phyloP scores from a whole-genome alignment of 1,284 basidiomycete species.

The Sporisorium graminicola region DNA sequence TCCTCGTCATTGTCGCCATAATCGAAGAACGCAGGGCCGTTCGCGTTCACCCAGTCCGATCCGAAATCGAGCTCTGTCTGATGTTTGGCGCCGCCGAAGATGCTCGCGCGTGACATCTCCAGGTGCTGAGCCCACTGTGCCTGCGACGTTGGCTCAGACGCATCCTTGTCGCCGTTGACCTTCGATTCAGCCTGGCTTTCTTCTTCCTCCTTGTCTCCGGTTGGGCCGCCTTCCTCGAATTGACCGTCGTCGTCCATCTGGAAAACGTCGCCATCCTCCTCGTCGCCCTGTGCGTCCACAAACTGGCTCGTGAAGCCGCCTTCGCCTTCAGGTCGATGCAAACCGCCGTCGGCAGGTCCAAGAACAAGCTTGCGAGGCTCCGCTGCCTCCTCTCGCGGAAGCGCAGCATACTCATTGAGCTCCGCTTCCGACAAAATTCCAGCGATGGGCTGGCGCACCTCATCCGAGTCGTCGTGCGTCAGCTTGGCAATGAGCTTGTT shows the following conservation, averaged over 20 bases:
- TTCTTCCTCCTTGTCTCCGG: slow-evolving; percentile 3
- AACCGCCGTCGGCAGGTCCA: slow-evolving; percentile 63
- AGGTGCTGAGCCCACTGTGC: slow-evolving; percentile 41
- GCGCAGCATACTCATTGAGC: slow-evolving; percentile 8
- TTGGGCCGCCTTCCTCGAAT: slow-evolving; percentile 1
- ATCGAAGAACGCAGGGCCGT: slow-evolving; percentile 47
- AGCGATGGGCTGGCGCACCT: slow-evolving; percentile 57
- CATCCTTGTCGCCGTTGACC: slow-evolving; percentile 8
- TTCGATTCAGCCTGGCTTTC: slow-evolving; percentile 10
- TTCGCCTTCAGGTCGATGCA: slow-evolving; percentile 43
- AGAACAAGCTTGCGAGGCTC: slow-evolving; percentile 51
- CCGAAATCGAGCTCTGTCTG: slow-evolving; percentile 29
- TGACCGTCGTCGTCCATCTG: slow-evolving; percentile 45
- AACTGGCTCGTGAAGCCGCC: slow-evolving; percentile 34
- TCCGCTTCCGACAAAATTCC: slow-evolving; percentile 42
- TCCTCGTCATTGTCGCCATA: slow-evolving; percentile 39
- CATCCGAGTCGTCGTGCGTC: slow-evolving; percentile 45
- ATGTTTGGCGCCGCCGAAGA: slow-evolving; percentile 34
- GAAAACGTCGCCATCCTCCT: slow-evolving; percentile 35
- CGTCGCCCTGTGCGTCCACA: slow-evolving; percentile 32
- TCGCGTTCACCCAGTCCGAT: slow-evolving; percentile 37
- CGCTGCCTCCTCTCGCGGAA: background rate
- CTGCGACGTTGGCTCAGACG: slow-evolving; percentile 7
- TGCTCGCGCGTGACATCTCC: slow-evolving; percentile 35
- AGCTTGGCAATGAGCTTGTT: slow-evolving; percentile 57